phyloP scores from a whole-genome alignment of 2,329 filamentous ascomycete species.

The Venturia carpophila region DNA sequence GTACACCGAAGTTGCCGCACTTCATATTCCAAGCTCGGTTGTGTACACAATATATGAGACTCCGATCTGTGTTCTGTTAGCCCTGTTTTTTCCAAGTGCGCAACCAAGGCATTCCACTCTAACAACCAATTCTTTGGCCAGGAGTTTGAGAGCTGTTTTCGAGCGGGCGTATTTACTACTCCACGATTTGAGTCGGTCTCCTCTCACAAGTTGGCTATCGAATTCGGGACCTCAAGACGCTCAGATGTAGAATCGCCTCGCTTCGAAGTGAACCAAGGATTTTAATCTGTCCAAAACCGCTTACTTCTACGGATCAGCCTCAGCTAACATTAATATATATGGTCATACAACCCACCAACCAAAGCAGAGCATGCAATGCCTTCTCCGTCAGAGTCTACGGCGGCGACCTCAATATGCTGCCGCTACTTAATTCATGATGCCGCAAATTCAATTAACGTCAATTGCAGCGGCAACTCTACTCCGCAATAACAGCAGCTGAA shows the following conservation, averaged over 20 bases:
- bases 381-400: background rate
- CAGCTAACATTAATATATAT: background rate
- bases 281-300: conserved; percentile 2
- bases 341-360: background rate
- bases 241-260: background rate
- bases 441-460: background rate
- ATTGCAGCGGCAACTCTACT: background rate
- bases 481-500: background rate
- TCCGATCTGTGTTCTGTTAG: background rate
- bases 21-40: background rate
- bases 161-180: background rate
- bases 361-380: background rate
- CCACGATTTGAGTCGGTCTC: background rate
- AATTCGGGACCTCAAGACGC: background rate
- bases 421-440: background rate
- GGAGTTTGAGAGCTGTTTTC: no score
- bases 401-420: conserved; percentile 1
- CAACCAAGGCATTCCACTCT: background rate
- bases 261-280: background rate
- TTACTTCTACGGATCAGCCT: background rate
- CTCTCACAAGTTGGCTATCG: background rate
- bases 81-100: background rate
- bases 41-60: background rate
- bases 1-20: background rate
- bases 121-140: background rate